Evolutionary conservation across 768 basidiomycete species (phyloP).

Genomic region (Rhizopogon vesiculosus): DNA sequence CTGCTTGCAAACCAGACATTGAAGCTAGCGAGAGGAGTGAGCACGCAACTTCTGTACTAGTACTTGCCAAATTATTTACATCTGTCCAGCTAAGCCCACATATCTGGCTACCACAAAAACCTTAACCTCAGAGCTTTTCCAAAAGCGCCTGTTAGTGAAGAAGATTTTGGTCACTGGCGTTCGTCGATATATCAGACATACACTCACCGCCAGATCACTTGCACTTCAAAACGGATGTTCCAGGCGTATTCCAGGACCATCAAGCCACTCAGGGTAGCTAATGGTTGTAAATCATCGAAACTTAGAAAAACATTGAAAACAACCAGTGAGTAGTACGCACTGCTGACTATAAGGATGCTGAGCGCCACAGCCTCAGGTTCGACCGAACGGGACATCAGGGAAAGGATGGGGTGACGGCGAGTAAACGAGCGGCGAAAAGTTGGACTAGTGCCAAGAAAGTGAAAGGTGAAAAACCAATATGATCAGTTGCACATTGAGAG

Average conservation of each 20-base stretch:
- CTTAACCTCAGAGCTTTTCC: background rate
- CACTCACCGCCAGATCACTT: constrained; percentile 19
- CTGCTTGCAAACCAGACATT: constrained; percentile 17
- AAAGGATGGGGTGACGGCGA: no score
- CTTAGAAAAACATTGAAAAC: background rate
- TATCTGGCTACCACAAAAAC: constrained; percentile 12
- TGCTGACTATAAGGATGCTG: no score
- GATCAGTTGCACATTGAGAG: background rate
- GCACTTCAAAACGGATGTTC: constrained; percentile 16
- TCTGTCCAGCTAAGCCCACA: constrained; percentile 11
- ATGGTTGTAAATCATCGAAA: background rate
- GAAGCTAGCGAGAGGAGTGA: constrained; percentile 7
- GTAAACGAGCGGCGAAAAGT: no score
- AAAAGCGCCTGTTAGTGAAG: background rate
- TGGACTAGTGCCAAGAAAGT: no score
- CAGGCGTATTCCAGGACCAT: no score
- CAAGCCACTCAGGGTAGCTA: constrained; percentile 5
- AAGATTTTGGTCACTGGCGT: background rate
- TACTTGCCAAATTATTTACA: constrained; percentile 5
- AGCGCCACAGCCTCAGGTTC: no score
- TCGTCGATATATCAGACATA: background rate
- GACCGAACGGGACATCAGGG: no score
- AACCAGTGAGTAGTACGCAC: background rate
- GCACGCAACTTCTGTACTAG: no score
- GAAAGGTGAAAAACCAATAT: no score